Percentiles rank a stretch among this genome's conserved stretches.
These are phyloP conservation scores for Citrullus colocynthis DNA, from an alignment of 306 rosid species.

Conservation along the genomic window DNA sequence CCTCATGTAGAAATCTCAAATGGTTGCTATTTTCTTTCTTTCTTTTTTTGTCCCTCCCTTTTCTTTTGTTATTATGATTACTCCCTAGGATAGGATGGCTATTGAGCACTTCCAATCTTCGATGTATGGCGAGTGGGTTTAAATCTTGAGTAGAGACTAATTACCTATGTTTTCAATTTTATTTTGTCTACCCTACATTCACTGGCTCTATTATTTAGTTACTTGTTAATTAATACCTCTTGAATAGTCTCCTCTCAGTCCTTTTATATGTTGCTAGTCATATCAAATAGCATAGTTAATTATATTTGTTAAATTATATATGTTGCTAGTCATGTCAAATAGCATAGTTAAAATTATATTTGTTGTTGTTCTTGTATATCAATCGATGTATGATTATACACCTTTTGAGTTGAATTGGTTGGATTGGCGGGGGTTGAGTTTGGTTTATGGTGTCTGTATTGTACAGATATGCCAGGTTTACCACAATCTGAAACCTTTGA, in stretches of 20 bases:
- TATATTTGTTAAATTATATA: not conserved
- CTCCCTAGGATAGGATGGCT: not conserved
- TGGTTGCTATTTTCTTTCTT: conserved; percentile 36
- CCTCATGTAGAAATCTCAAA: conserved; percentile 57
- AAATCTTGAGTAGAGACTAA: not conserved
- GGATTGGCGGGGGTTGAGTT: not conserved
- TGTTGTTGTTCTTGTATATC: not conserved
- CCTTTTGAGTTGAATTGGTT: not conserved
- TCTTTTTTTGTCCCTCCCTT: not conserved
- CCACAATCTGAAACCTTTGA: conserved; percentile 34
- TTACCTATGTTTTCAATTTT: not conserved
- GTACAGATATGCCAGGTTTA: conserved; percentile 19
- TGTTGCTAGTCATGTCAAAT: not conserved
- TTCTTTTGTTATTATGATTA: not conserved
- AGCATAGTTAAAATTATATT: not conserved
- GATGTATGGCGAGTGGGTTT: not conserved
- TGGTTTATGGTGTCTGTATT: conserved; percentile 7
- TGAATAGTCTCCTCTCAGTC: not conserved
- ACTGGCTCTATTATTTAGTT: too few species aligned
- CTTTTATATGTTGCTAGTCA: not conserved
- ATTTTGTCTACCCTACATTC: not conserved
- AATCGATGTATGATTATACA: not conserved
- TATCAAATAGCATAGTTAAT: not conserved
- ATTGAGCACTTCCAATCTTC: not conserved
- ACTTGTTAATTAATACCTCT: not conserved